A percentile compares a stretch with the other conserved stretches of the same genome.
These are phyloP conservation scores for Coemansia javaensis DNA, from an alignment of 192 early-diverging fungal species.

Conservation along the genomic window DNA sequence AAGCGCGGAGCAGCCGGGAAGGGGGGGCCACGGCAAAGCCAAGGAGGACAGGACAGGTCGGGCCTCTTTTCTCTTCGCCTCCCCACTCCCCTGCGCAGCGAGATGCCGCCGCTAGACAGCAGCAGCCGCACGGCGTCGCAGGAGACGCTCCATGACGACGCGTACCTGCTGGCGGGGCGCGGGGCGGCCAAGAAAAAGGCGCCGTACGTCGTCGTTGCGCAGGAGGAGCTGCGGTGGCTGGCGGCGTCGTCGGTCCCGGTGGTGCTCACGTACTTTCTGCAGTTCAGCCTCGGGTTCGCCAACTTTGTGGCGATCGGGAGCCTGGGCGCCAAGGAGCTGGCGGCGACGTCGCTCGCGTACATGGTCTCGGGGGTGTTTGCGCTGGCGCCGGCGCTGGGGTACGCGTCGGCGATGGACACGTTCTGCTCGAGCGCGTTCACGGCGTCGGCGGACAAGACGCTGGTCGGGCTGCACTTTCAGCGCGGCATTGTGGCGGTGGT, in stretches of 20 bases:
- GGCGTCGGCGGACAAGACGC: slow-evolving; percentile 54
- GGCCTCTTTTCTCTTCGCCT: no score
- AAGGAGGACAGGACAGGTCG: no score
- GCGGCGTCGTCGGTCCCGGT: slow-evolving; percentile 46
- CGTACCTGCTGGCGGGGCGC: slow-evolving; percentile 5
- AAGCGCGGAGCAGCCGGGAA: no score
- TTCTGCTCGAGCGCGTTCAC: slow-evolving; percentile 67
- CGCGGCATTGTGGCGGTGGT: slow-evolving; percentile 72
- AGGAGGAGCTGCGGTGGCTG: slow-evolving; percentile 31
- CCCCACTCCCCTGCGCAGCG: no score
- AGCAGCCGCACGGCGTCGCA: slow-evolving; percentile 20
- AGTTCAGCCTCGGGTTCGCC: slow-evolving; percentile 59
- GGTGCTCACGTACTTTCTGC: slow-evolving; percentile 58
- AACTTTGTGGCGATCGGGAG: slow-evolving; percentile 63
- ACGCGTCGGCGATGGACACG: slow-evolving; percentile 67
- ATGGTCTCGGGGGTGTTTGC: slow-evolving; percentile 48
- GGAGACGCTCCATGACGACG: slow-evolving; percentile 12
- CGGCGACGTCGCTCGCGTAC: slow-evolving; percentile 59
- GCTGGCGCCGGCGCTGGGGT: slow-evolving; percentile 59
- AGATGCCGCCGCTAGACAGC: slow-evolving; percentile 2
- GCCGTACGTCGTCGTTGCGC: slow-evolving; percentile 17
- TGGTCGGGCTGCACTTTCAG: slow-evolving; percentile 67
- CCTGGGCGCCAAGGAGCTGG: slow-evolving; percentile 59
- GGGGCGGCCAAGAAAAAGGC: slow-evolving; percentile 2
- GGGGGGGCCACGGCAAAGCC: no score